These are phyloP conservation scores for Aspergillus amoenus DNA, from an alignment of 2,329 filamentous ascomycete genomes.

Conservation along the genomic window DNA sequence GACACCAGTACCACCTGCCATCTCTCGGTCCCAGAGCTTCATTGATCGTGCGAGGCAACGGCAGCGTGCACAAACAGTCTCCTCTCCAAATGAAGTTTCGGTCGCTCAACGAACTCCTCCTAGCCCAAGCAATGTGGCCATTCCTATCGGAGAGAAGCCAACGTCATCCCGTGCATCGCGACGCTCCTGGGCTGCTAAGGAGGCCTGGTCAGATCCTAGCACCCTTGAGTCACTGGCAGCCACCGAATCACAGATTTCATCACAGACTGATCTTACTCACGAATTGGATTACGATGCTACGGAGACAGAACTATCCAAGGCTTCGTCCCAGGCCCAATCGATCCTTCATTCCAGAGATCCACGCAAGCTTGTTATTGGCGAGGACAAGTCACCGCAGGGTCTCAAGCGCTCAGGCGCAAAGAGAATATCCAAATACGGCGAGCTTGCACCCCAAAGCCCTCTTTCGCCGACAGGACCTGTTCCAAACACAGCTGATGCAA, in stretches of 20 bases:
- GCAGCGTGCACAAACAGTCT: slow-evolving; percentile 26
- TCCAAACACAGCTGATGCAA: slow-evolving; percentile 21
- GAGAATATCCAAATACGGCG: slow-evolving; percentile 39
- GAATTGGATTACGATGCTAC: slow-evolving; percentile 33
- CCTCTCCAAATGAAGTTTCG: slow-evolving; percentile 21
- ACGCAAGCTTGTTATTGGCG: slow-evolving; percentile 21
- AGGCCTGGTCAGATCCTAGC: slow-evolving; percentile 33
- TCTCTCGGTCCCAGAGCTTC: slow-evolving; percentile 57
- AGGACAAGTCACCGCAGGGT: slow-evolving; percentile 33
- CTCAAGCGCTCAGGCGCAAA: slow-evolving; percentile 44
- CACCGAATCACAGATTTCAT: slow-evolving; percentile 28
- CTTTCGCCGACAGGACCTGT: slow-evolving; percentile 24
- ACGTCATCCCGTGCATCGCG: slow-evolving; percentile 50
- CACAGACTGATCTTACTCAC: slow-evolving; percentile 31
- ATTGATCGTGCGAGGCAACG: slow-evolving; percentile 43
- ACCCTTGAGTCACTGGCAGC: slow-evolving; percentile 27
- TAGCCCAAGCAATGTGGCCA: slow-evolving; percentile 56
- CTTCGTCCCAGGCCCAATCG: slow-evolving; percentile 24
- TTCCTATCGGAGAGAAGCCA: slow-evolving; percentile 62
- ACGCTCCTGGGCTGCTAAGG: slow-evolving; percentile 29
- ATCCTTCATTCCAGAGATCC: slow-evolving; percentile 34
- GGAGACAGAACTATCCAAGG: slow-evolving; percentile 24
- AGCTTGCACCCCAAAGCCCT: slow-evolving; percentile 28
- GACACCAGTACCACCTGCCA: slow-evolving; percentile 60
- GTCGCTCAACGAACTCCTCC: slow-evolving; percentile 41